A percentile compares a stretch with the other conserved stretches of the same genome.
phyloP scores from a whole-genome alignment of 2,329 filamentous ascomycete genomes.

The Fusarium metavorans region DNA sequence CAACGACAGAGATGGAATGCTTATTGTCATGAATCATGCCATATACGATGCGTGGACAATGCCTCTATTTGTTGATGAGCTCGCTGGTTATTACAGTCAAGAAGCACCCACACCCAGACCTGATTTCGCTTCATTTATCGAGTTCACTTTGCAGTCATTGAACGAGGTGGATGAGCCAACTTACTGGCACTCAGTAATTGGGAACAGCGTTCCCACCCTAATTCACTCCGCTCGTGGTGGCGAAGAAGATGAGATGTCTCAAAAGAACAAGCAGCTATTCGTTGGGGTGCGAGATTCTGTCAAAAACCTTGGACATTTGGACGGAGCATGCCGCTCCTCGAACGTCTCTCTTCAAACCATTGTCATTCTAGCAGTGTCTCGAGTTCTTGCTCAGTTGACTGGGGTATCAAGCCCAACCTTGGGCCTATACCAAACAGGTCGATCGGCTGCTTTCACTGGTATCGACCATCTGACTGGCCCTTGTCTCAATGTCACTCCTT shows the following conservation, averaged over 20 bases:
- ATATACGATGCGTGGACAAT: constrained; percentile 2
- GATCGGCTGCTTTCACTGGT: neutral
- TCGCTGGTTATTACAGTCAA: neutral
- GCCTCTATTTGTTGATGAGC: neutral
- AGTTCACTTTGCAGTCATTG: neutral
- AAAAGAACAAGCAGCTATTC: neutral
- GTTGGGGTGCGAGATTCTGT: neutral
- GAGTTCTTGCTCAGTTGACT: neutral
- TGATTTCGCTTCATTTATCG: neutral
- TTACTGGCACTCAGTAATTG: neutral
- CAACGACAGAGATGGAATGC: neutral
- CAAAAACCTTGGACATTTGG: neutral
- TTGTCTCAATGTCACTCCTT: neutral
- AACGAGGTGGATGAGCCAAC: neutral
- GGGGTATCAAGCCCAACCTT: neutral
- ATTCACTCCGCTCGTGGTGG: neutral
- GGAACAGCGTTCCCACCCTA: neutral
- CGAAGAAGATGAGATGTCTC: neutral
- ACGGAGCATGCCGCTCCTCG: neutral
- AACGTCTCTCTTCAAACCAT: constrained; percentile 1
- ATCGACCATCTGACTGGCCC: neutral
- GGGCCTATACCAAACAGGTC: neutral
- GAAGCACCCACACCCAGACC: neutral
- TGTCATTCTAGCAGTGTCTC: neutral
- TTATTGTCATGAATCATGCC: constrained; percentile 2